Base-by-base conservation (phyloP, 2,329 filamentous ascomycete species). In the Cercospora nicotianae region DNA sequence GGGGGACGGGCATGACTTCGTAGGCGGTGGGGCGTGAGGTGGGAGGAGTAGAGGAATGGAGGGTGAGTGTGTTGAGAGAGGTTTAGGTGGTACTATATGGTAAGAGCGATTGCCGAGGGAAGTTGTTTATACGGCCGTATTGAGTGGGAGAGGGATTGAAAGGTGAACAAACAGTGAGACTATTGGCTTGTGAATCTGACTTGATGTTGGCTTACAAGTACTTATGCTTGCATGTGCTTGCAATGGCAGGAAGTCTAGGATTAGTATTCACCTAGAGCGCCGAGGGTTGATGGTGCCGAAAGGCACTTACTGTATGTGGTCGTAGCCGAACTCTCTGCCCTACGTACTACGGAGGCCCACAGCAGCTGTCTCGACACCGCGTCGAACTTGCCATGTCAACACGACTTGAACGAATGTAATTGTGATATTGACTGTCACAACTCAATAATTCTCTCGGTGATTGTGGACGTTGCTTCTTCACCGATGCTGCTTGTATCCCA, bases 1-100 rank as follows among this genome's bases (percentile, higher is more conserved):
- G 89, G 7, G 90, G 86, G 61, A 93, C 79, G 33, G 90, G 81
- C 71, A 72, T n/a, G n/a, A n/a, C n/a, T n/a, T n/a, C n/a, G n/a
- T n/a, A n/a, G n/a, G n/a, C n/a, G n/a, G n/a, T n/a, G n/a, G n/a
- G n/a, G n/a, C n/a, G n/a, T n/a, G n/a, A n/a, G n/a, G n/a, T n/a
- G n/a, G 23, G 23, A 26, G 4, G 42, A 33, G 55, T 33, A 23
- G 64, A 39, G 28, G 48, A 33, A 42, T 16, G 16, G 33, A 30
- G 18, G 30, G 16, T 26, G 12, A 16, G 3, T 45, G 18, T 45
- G 16, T 23, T 7, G 3, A 13, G 12, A 36, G 28, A 26, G 61
- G 51, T 18, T 45, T 10, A 13, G 18, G n/a, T 30, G 51, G 23
- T 57, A 28, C 31, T 33, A 57, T 30, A 18, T n/a, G 16, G 23